phyloP scores from a whole-genome alignment of 2,329 filamentous ascomycete genomes.

The Colletotrichum sp. region DNA sequence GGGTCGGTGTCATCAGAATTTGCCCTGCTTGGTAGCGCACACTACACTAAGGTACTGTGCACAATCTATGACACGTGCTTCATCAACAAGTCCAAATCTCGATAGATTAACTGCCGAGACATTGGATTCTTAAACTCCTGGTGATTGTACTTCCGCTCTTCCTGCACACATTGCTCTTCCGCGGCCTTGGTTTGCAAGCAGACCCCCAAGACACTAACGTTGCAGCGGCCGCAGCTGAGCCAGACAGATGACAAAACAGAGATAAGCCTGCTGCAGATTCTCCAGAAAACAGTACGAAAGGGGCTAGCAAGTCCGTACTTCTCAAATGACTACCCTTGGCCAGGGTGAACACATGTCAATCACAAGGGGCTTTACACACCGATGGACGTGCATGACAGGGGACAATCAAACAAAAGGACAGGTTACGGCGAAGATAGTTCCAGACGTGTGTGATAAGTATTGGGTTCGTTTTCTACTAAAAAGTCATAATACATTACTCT shows the following conservation, averaged over 20 bases:
- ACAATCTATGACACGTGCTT: neutral
- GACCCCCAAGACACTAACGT: neutral
- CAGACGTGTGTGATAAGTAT: neutral
- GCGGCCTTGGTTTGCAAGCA: neutral
- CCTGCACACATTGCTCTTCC: neutral
- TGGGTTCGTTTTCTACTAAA: neutral
- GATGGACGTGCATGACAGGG: neutral
- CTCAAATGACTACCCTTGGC: neutral
- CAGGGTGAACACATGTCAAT: neutral
- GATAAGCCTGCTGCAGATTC: neutral
- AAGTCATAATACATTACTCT: conserved; percentile 14
- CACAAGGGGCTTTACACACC: neutral
- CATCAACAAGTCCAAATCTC: neutral
- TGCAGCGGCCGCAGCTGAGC: neutral
- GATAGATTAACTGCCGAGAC: neutral
- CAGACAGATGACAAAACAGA: neutral
- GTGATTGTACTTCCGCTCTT: neutral
- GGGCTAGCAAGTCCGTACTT: neutral
- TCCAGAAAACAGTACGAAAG: neutral
- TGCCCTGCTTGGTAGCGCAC: neutral
- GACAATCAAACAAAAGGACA: neutral
- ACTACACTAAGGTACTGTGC: neutral
- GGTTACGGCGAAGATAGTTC: neutral
- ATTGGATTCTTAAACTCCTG: neutral
- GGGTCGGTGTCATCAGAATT: neutral